Conservation (phyloP, 352 stramenopile species). For the Phytophthora vignae region DNA sequence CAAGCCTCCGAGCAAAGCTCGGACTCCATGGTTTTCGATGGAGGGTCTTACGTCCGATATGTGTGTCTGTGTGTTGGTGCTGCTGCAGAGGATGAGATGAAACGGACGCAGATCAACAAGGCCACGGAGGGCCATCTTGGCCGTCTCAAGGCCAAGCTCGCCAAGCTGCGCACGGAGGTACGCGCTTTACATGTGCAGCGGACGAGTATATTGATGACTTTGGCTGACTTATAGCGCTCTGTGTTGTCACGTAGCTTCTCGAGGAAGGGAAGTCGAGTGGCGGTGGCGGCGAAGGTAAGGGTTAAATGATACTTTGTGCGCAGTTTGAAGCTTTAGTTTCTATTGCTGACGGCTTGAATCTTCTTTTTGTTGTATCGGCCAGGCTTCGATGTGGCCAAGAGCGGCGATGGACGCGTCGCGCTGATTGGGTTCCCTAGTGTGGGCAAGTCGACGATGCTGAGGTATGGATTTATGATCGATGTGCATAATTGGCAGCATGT, state of each 20-base stretch:
- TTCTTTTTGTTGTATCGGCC: not conserved
- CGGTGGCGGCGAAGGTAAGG: conserved; percentile 78
- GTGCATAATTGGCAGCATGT: not conserved
- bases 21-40: not conserved
- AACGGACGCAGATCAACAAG: conserved; percentile 99
- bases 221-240: conserved; percentile 4
- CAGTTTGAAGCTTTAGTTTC: not conserved
- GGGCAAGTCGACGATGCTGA: conserved; percentile 90
- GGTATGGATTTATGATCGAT: conserved; percentile 32
- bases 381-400: conserved; percentile 96
- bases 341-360: conserved; percentile 1
- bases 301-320: not conserved
- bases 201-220: not conserved
- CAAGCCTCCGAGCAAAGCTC: not conserved
- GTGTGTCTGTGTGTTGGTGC: not conserved
- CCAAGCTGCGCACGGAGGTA: conserved; percentile 98
- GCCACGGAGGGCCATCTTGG: conserved; percentile 92
- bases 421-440: conserved; percentile 96
- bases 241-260: conserved; percentile 57
- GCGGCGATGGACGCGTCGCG: conserved; percentile 97
- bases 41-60: not conserved
- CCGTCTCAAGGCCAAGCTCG: conserved; percentile 98
- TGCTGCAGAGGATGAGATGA: conserved; percentile 94
- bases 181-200: not conserved
- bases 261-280: conserved; percentile 83